Evolutionary conservation across 371 early-diverging fungal genomes (phyloP).

Genomic region (Syncephalastrum racemosum): DNA sequence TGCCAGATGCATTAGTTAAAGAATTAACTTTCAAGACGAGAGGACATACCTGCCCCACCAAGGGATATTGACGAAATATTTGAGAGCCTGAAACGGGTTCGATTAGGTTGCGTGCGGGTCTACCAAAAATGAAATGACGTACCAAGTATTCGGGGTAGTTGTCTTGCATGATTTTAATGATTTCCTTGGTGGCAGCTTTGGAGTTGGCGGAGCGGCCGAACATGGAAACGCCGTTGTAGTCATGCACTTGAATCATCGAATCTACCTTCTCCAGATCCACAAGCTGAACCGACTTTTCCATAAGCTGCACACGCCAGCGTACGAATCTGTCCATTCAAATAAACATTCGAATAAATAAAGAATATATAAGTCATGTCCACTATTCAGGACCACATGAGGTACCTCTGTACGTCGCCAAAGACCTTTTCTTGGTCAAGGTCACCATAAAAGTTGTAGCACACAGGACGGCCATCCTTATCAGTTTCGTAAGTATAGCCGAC

Average conservation of each 20-base stretch:
- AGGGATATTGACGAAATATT: conserved; percentile 63
- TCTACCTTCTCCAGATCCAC: conserved; percentile 57
- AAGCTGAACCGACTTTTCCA: conserved; percentile 53
- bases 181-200: conserved; percentile 51
- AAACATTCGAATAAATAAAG: neutral
- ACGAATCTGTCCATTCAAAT: conserved; percentile 42
- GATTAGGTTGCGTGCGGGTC: neutral
- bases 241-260: conserved; percentile 64
- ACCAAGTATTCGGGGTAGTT: conserved; percentile 66
- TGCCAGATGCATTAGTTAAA: conserved; percentile 13
- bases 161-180: conserved; percentile 60
- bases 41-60: conserved; percentile 55
- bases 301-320: conserved; percentile 65
- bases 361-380: neutral
- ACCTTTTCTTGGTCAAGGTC: conserved; percentile 52
- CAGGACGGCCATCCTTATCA: conserved; percentile 55
- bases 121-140: conserved; percentile 6
- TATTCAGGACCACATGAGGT: neutral
- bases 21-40: neutral
- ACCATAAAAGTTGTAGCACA: conserved; percentile 66
- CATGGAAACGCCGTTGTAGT: conserved; percentile 55
- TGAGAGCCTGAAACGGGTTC: conserved; percentile 28
- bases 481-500: conserved; percentile 51
- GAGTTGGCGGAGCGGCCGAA: conserved; percentile 52
- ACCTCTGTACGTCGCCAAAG: conserved; percentile 53